A percentile compares a stretch with the other conserved stretches of the same genome.
These are phyloP conservation scores for Phytophthora megakarya DNA, from an alignment of 352 stramenopile genomes.

Conservation along the genomic window DNA sequence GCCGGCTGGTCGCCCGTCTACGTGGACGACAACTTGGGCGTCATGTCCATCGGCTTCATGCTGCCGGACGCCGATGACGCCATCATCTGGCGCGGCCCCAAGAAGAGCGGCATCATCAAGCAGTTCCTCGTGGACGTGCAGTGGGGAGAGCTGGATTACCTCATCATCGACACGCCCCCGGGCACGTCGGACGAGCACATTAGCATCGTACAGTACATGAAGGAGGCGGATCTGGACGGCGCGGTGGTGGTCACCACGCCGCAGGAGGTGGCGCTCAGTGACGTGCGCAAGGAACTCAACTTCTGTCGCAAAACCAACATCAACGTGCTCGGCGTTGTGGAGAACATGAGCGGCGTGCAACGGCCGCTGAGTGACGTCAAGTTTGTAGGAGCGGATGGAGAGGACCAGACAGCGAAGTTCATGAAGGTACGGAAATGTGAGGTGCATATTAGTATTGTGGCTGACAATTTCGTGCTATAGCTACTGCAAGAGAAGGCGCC, in stretches of 20 bases:
- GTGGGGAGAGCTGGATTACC: constrained; percentile 99
- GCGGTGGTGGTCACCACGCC: constrained; percentile 99
- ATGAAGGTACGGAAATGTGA: constrained; percentile 56
- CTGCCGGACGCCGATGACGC: constrained; percentile 97
- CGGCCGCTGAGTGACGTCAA: constrained; percentile 77
- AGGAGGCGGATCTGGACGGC: constrained; percentile 94
- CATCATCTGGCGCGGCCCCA: constrained; percentile 99
- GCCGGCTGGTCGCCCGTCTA: constrained; percentile 99
- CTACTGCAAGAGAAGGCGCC: constrained; percentile 87
- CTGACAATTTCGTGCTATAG: constrained; percentile 28
- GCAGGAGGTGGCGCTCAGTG: constrained; percentile 99
- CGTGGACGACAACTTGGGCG: constrained; percentile 96
- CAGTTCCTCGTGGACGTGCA: constrained; percentile 99
- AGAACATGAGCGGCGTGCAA: constrained; percentile 98
- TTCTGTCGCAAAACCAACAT: constrained; percentile 98
- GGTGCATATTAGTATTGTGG: too few relatives aligned
- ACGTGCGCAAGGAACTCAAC: constrained; percentile 99
- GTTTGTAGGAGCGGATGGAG: constrained; percentile 59
- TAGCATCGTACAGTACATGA: constrained; percentile 99
- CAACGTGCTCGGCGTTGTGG: constrained; percentile 91
- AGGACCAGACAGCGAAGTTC: constrained; percentile 65
- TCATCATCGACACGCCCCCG: constrained; percentile 99
- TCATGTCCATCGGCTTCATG: constrained; percentile 99
- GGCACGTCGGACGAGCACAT: constrained; percentile 99
- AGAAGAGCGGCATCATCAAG: constrained; percentile 99